These are phyloP conservation scores for Candida glaebosa DNA, from an alignment of 805 yeast genomes.

Conservation along the genomic window DNA sequence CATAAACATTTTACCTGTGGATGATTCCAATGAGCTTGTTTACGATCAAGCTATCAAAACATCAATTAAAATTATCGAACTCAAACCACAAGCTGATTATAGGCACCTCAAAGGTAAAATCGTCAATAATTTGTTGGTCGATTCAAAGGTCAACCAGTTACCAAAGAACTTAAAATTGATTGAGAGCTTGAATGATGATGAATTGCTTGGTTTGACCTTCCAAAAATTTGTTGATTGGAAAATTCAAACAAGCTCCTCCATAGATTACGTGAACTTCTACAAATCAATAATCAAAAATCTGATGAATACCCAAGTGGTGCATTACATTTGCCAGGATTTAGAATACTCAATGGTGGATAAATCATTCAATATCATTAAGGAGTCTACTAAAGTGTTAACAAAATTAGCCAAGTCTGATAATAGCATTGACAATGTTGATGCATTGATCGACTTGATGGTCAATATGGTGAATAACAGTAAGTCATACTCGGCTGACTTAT, in stretches of 20 bases:
- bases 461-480: constrained; percentile 18
- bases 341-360: constrained; percentile 19
- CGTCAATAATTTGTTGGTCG: constrained; percentile 18
- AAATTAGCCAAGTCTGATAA: not conserved
- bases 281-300: constrained; percentile 18
- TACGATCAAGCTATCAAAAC: constrained; percentile 47
- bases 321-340: constrained; percentile 22
- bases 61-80: constrained; percentile 4
- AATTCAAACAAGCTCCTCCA: constrained; percentile 19
- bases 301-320: constrained; percentile 17
- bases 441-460: constrained; percentile 16
- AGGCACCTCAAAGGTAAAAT: constrained; percentile 20
- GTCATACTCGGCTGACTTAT: constrained; percentile 26
- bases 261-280: constrained; percentile 26
- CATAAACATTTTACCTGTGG: constrained; percentile 18
- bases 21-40: constrained; percentile 49
- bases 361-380: constrained; percentile 24
- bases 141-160: constrained; percentile 18
- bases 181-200: constrained; percentile 22
- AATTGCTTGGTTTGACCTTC: constrained; percentile 16
- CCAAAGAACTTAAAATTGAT: constrained; percentile 23
- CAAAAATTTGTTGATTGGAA: constrained; percentile 15
- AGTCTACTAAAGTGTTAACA: constrained; percentile 17
- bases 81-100: not conserved
- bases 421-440: constrained; percentile 4